These are phyloP conservation scores for Geosmithia morbida DNA, from an alignment of 2,329 filamentous ascomycete species.

Conservation along the genomic window DNA sequence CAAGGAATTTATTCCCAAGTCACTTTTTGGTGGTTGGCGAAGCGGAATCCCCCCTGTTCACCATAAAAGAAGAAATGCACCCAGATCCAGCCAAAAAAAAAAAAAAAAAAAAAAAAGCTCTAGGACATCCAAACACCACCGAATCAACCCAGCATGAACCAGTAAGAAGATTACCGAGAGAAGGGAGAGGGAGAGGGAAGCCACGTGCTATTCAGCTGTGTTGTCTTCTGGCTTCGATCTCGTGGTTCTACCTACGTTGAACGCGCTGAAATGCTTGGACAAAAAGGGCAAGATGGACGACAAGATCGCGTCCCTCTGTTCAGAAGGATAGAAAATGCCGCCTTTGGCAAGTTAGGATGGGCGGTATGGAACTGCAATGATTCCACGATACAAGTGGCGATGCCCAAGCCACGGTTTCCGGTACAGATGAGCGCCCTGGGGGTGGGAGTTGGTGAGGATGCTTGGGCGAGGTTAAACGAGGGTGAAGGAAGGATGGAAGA, in stretches of 20 bases:
- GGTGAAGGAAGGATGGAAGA: neutral
- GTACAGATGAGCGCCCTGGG: too few relatives aligned
- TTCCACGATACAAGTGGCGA: too few relatives aligned
- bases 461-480: neutral
- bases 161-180: neutral
- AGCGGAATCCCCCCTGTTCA: neutral
- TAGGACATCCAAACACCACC: neutral
- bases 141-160: neutral
- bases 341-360: too few relatives aligned
- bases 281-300: neutral
- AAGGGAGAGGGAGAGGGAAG: neutral
- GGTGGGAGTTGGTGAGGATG: too few relatives aligned
- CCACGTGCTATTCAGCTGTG: neutral
- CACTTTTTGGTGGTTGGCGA: slow-evolving; percentile 6
- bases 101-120: neutral
- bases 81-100: neutral
- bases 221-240: neutral
- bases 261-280: neutral
- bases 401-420: too few relatives aligned
- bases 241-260: neutral
- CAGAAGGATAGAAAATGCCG: too few relatives aligned
- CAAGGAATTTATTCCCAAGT: slow-evolving; percentile 14
- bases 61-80: too few relatives aligned
- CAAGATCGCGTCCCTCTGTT: neutral
- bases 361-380: too few relatives aligned